phyloP scores from a whole-genome alignment of 2,329 filamentous ascomycete species.

The Graphilbum fragrans region DNA sequence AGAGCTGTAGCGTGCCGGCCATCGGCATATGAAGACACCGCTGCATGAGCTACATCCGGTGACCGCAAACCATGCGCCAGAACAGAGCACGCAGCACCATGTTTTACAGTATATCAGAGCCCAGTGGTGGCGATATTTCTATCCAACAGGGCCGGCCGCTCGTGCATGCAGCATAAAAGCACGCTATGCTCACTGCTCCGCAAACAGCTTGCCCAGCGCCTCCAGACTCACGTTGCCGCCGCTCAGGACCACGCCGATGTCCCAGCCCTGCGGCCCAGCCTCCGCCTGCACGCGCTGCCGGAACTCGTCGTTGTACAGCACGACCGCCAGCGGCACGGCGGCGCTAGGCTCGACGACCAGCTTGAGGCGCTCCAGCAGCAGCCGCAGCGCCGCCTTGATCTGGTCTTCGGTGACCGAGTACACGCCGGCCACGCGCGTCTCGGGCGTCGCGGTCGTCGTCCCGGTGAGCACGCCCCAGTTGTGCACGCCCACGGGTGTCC shows the following conservation, averaged over 20 bases:
- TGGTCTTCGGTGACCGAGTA: constrained; percentile 68
- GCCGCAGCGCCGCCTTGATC: constrained; percentile 62
- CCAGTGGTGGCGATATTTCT: no score
- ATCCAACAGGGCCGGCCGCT: no score
- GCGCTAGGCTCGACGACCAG: constrained; percentile 81
- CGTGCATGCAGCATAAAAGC: no score
- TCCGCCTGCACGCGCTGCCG: constrained; percentile 55
- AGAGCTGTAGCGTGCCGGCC: no score
- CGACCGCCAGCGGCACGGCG: constrained; percentile 72
- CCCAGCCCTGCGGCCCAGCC: constrained; percentile 63
- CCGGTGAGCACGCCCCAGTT: constrained; percentile 66
- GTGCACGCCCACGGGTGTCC: constrained; percentile 65
- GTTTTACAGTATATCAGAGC: no score
- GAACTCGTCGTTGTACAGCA: constrained; percentile 79
- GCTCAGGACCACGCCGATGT: constrained; percentile 47
- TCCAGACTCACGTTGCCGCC: constrained; percentile 49
- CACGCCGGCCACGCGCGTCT: constrained; percentile 57
- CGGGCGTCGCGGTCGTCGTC: background rate
- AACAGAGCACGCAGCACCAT: no score
- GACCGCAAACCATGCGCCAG: no score
- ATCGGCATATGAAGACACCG: no score
- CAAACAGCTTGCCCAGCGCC: constrained; percentile 38
- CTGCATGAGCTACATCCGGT: no score
- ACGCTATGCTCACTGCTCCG: no score
- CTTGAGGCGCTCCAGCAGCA: constrained; percentile 84